A percentile compares a stretch with the other conserved stretches of the same genome.
Evolutionary conservation across 2,329 filamentous ascomycete species (phyloP).

Genomic region (Trichoderma sp.): DNA sequence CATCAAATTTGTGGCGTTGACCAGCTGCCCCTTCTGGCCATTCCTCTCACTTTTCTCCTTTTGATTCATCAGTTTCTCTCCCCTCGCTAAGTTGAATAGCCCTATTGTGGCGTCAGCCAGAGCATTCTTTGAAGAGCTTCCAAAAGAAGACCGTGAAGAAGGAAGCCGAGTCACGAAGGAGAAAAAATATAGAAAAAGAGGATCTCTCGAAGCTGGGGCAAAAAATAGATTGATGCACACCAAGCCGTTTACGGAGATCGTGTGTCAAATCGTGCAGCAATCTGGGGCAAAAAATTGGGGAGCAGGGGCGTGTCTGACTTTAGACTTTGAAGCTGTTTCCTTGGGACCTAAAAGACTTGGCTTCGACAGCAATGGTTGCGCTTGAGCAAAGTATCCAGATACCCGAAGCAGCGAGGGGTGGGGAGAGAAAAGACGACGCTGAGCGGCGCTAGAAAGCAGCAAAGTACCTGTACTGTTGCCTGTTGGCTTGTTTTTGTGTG

Average conservation of each 20-base stretch:
- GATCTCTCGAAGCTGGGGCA: not conserved
- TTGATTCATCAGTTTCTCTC: not conserved
- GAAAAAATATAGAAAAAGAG: not conserved
- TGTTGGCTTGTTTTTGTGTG: not conserved
- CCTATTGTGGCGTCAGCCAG: not conserved
- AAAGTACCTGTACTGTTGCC: not conserved
- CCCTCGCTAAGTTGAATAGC: not conserved
- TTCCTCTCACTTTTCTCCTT: not conserved
- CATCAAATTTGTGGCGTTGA: too few relatives aligned
- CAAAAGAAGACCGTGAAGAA: not conserved
- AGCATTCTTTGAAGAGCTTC: not conserved
- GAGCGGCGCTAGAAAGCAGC: not conserved
- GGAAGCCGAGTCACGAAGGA: constrained; percentile 7
- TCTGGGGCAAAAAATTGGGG: constrained; percentile 17
- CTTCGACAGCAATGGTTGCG: not conserved
- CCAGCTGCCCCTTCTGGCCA: not conserved
- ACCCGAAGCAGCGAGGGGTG: not conserved
- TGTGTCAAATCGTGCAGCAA: constrained; percentile 26
- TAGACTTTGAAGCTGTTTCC: not conserved
- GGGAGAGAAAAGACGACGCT: not conserved
- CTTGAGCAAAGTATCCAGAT: constrained; percentile 5
- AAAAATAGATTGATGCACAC: constrained; percentile 2
- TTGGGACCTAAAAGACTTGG: not conserved
- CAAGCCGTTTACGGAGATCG: constrained; percentile 23
- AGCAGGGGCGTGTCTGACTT: not conserved